Evolutionary conservation across 2,329 filamentous ascomycete genomes (phyloP).

Genomic region (Neophaeococcomyces aloes): DNA sequence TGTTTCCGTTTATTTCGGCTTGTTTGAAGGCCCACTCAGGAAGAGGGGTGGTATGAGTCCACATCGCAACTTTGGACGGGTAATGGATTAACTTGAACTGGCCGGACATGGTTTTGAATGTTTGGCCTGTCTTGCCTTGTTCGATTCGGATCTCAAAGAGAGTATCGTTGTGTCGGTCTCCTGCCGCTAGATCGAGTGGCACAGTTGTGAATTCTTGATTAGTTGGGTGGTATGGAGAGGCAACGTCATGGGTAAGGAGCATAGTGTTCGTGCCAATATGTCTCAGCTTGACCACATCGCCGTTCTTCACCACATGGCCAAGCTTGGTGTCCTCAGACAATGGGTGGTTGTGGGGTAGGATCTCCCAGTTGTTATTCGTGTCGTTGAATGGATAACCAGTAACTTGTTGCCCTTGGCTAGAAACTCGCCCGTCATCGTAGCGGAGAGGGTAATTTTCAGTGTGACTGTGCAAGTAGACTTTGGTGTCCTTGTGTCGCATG

Average conservation of each 20-base stretch:
- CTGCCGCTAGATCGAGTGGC: slow-evolving; percentile 58
- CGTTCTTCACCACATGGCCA: slow-evolving; percentile 63
- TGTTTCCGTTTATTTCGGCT: slow-evolving; percentile 98
- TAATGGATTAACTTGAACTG: slow-evolving; percentile 95
- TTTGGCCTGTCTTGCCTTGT: slow-evolving; percentile 64
- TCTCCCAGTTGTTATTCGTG: slow-evolving; percentile 97
- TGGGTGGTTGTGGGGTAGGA: slow-evolving; percentile 54
- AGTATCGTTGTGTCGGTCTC: slow-evolving; percentile 71
- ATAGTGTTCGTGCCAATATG: slow-evolving; percentile 78
- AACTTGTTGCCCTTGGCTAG: slow-evolving; percentile 94
- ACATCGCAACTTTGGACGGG: slow-evolving; percentile 96
- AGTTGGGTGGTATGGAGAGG: slow-evolving; percentile 88
- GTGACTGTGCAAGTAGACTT: slow-evolving; percentile 91
- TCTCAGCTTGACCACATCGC: slow-evolving; percentile 74
- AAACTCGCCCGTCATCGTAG: slow-evolving; percentile 95
- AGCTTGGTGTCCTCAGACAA: slow-evolving; percentile 44
- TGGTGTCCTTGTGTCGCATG: slow-evolving; percentile 93
- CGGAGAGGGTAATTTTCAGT: slow-evolving; percentile 78
- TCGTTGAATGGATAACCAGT: slow-evolving; percentile 97
- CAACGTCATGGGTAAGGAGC: slow-evolving; percentile 90
- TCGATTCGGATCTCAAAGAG: slow-evolving; percentile 89
- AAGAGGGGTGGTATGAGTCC: slow-evolving; percentile 91
- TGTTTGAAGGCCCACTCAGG: slow-evolving; percentile 96
- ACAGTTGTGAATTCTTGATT: slow-evolving; percentile 98
- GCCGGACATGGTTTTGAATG: slow-evolving; percentile 81